These are phyloP conservation scores for Exophiala lecanii-corni DNA, from an alignment of 2,329 filamentous ascomycete genomes.

Conservation along the genomic window DNA sequence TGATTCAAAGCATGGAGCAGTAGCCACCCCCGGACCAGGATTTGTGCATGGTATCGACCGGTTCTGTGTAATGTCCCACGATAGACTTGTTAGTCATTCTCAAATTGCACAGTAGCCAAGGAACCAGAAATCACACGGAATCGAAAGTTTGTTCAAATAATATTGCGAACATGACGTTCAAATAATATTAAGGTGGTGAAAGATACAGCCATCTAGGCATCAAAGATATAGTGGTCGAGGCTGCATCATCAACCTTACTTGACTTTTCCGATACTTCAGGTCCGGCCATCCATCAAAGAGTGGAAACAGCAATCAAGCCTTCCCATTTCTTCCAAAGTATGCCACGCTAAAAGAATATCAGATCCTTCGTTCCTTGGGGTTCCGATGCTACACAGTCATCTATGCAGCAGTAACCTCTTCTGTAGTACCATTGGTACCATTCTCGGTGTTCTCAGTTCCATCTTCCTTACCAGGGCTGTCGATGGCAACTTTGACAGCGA, in stretches of 20 bases:
- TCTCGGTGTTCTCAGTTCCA: constrained; percentile 52
- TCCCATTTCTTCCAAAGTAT: constrained; percentile 20
- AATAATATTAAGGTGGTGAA: constrained; percentile 20
- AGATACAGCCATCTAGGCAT: constrained; percentile 25
- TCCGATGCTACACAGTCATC: constrained; percentile 1
- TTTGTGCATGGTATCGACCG: too few relatives aligned
- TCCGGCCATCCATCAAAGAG: constrained; percentile 15
- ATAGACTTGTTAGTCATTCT: too few relatives aligned
- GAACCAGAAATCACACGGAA: too few relatives aligned
- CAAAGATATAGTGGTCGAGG: constrained; percentile 18
- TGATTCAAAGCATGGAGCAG: too few relatives aligned
- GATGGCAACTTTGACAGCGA: constrained; percentile 99
- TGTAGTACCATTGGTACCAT: constrained; percentile 26
- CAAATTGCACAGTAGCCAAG: too few relatives aligned
- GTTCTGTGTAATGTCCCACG: too few relatives aligned
- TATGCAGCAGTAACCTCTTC: constrained; percentile 24
- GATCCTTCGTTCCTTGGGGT: constrained; percentile 11
- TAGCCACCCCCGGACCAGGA: too few relatives aligned
- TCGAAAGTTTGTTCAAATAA: too few relatives aligned
- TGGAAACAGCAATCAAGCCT: constrained; percentile 24
- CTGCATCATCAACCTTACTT: constrained; percentile 22
- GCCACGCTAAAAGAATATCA: constrained; percentile 23
- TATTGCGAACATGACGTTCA: constrained; percentile 8
- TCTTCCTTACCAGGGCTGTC: constrained; percentile 99
- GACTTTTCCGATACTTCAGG: constrained; percentile 22